Evolutionary conservation across 2,329 filamentous ascomycete species (phyloP).

Genomic region (Periconia macrospinosa): DNA sequence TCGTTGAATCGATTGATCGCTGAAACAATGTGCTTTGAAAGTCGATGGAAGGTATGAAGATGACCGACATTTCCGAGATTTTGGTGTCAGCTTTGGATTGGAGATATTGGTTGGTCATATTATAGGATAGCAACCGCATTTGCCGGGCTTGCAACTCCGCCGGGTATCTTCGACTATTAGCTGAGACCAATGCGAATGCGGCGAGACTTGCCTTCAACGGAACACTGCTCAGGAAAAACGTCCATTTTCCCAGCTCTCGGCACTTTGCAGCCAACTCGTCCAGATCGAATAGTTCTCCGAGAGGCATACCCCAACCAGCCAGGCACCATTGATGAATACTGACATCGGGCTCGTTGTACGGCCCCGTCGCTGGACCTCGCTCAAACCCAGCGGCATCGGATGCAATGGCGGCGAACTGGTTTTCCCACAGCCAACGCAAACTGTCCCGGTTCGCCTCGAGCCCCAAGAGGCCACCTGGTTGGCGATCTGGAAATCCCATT

Average conservation of each 20-base stretch:
- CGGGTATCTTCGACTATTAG: conserved; percentile 14
- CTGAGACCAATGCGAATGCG: background rate
- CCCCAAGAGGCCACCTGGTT: too few relatives aligned
- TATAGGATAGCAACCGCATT: conserved; percentile 33
- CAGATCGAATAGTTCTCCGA: conserved; percentile 51
- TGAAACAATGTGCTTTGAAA: too few relatives aligned
- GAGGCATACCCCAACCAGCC: conserved; percentile 45
- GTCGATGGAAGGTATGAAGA: too few relatives aligned
- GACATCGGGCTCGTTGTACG: conserved; percentile 5
- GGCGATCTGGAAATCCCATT: too few relatives aligned
- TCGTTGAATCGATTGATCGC: too few relatives aligned
- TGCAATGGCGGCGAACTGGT: too few relatives aligned
- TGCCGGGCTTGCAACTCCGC: conserved; percentile 34
- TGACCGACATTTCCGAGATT: too few relatives aligned
- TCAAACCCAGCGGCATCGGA: conserved; percentile 6
- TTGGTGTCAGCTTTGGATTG: too few relatives aligned
- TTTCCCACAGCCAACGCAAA: too few relatives aligned
- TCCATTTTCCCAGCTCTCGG: conserved; percentile 36
- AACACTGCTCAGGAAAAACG: conserved; percentile 46
- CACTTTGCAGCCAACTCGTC: conserved; percentile 43
- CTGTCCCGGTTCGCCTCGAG: too few relatives aligned
- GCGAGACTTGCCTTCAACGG: conserved; percentile 28
- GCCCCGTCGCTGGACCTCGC: conserved; percentile 3
- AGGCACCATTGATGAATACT: conserved; percentile 8
- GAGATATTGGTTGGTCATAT: too few relatives aligned